phyloP scores from a whole-genome alignment of 352 stramenopile genomes.

The Globisporangium middletonii region DNA sequence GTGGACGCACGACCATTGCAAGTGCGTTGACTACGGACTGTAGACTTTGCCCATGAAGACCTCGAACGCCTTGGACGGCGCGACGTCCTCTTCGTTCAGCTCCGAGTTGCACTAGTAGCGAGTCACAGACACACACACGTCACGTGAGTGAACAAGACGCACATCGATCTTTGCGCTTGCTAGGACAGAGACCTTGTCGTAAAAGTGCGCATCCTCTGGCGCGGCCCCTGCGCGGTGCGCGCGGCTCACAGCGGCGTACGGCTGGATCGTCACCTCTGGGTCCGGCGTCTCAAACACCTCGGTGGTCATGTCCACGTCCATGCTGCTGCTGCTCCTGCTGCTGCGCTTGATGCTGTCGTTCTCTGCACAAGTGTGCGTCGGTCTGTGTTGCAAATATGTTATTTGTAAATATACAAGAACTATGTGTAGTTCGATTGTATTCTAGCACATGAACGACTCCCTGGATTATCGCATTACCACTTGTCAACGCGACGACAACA shows the following conservation, averaged over 20 bases:
- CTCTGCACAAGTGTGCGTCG: too few relatives aligned
- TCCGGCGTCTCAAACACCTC: conserved; percentile 79
- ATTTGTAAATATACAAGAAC: too few relatives aligned
- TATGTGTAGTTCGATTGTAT: too few relatives aligned
- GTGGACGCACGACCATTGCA: background rate
- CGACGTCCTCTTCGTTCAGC: conserved; percentile 49
- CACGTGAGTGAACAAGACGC: background rate
- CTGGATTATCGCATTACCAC: too few relatives aligned
- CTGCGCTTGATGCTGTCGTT: too few relatives aligned
- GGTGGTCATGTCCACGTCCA: conserved; percentile 38
- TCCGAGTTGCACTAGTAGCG: conserved; percentile 37
- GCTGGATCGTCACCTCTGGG: conserved; percentile 50
- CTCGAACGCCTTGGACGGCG: conserved; percentile 55
- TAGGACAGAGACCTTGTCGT: conserved; percentile 38
- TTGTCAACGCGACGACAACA: too few relatives aligned
- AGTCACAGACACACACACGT: too few relatives aligned
- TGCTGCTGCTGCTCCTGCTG: background rate
- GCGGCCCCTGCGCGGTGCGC: conserved; percentile 10
- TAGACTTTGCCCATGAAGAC: conserved; percentile 84
- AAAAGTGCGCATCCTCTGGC: conserved; percentile 39
- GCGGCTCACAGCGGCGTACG: conserved; percentile 41
- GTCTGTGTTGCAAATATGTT: too few relatives aligned
- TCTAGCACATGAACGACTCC: too few relatives aligned
- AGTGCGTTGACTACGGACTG: conserved; percentile 21
- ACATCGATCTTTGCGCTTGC: background rate